Evolutionary conservation across 1,284 basidiomycete genomes (phyloP).

Genomic region (Pyrrhoderma noxium): DNA sequence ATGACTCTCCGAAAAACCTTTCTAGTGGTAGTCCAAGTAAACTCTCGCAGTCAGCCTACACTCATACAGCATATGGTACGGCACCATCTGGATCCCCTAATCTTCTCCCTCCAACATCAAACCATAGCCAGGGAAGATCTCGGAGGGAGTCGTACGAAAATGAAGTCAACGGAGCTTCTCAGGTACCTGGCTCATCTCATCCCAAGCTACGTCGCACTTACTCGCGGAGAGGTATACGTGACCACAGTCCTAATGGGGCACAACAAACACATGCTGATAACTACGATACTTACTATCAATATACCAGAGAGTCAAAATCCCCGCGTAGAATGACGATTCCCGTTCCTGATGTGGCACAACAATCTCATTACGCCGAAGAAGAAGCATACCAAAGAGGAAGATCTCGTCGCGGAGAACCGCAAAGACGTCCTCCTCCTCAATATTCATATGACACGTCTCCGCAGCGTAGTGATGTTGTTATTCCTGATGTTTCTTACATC

Average conservation of each 20-base stretch:
- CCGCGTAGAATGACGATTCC: neutral
- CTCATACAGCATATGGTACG: neutral
- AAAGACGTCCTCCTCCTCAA: neutral
- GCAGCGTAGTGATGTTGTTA: slow-evolving; percentile 4
- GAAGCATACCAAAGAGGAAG: slow-evolving; percentile 4
- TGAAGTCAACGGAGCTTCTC: neutral
- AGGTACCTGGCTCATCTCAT: neutral
- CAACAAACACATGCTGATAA: neutral
- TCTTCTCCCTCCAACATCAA: slow-evolving; percentile 5
- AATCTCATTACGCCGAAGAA: neutral
- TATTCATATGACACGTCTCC: slow-evolving; percentile 7
- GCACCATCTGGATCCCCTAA: neutral
- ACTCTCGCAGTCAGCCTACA: neutral
- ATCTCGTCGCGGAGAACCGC: neutral
- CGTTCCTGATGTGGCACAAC: neutral
- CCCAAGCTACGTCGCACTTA: slow-evolving; percentile 4
- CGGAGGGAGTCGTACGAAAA: slow-evolving; percentile 6
- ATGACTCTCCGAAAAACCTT: neutral
- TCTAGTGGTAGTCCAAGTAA: neutral
- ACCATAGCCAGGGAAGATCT: neutral
- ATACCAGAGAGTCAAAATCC: neutral
- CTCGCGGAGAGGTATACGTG: slow-evolving; percentile 4
- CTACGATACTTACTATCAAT: neutral
- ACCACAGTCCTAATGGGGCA: neutral
- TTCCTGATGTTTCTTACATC: slow-evolving; percentile 5